Evolutionary conservation across 1,284 basidiomycete genomes (phyloP), one percentile per base, ranked within the genome.

Genomic region (Crucibulum cyathiforme): DNA sequence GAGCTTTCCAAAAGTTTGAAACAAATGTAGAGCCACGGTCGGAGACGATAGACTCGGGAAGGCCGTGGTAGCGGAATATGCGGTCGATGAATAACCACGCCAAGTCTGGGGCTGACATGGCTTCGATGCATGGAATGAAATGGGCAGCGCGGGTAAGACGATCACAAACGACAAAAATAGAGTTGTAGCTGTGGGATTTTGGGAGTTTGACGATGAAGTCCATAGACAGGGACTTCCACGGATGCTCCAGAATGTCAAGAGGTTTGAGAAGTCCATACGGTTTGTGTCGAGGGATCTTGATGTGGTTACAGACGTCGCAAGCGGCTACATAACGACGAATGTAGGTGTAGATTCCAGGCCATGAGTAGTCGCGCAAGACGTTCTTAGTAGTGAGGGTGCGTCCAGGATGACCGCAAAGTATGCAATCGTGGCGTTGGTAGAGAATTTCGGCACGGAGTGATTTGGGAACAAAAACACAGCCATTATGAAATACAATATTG

Each of bases 191-290:
- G 7, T 71, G 58, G 1, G 76, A 80, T 2, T 24, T 13, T 0
- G 80, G 81, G 57, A 60, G 69, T 39, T 75, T 69, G n/a, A 72
- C 74, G 54, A 85, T 81, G 61, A 77, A 74, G 60, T 84, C 81
- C 75, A 83, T 77, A 0, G 76, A 77, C 19, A 84, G 73, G 0
- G 70, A 74, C 2, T 57, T 53, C 80, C 80, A 85, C 8, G 80
- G 79, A 7, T 66, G 45, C 5, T 67, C 45, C 0, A 76, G 72
- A 12, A 80, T 68, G 1, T 71, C 74, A 13, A 81, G 69, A 8
- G 74, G 75, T 54, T 76, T 58, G 3, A 81, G 64, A 1, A 73
- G 57, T 3, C 80, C 77, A 58, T 76, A 77, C 3, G 73, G 74
- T 34, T 71, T 67, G 55, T 75, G 74, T 0, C 63, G 61, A 8